Base-by-base conservation (phyloP, 768 basidiomycete genomes). In the Tulasnella sp. region DNA sequence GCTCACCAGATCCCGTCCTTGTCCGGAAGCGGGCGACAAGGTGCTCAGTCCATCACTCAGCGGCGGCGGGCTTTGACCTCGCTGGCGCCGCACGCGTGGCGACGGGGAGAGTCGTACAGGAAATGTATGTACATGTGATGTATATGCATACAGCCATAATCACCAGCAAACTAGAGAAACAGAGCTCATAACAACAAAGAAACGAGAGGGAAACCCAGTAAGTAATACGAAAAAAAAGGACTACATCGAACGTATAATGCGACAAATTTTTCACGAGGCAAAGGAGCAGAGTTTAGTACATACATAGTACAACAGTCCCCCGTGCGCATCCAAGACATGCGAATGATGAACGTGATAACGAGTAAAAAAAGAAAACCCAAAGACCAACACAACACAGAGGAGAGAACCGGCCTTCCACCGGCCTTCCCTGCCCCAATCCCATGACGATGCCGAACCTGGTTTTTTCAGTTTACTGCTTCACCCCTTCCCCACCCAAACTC, bases 401-500 rank as follows among this genome's bases (percentile, higher is more conserved):
- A 26, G 29, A 11, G 16, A 16, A 67, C 32, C 61, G 61, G 61
- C 32, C 61, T 67, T 67, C 32, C 29, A 67, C 61, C 61, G 61
- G 61, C 10, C 5, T 35, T n/a, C 13, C 51, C 51, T n/a, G 51
- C 15, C 57, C 6, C 42, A 35, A 35, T 67, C 61, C 32, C 51
- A 51, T 51, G 51, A 26, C 61, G 26, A 67, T 18, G 61, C 61
- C 35, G 29, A 61, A 18, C 57, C 9, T 61, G 57, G 10, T 61
- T 29, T 61, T 29, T n/a, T n/a, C n/a, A 13, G 29, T 26, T 32
- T 18, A 67, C 61, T 67, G 61, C 61, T 67, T 67, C 61, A 67
- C 61, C n/a, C 44, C 74, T 51, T 55, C 74, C 29, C 51, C 74
- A 37, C 74, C 71, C 39, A 72, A 40, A 77, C 85, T 84, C 90